Conservation (phyloP, 2,329 filamentous ascomycete species). For the Escovopsis sp. region DNA sequence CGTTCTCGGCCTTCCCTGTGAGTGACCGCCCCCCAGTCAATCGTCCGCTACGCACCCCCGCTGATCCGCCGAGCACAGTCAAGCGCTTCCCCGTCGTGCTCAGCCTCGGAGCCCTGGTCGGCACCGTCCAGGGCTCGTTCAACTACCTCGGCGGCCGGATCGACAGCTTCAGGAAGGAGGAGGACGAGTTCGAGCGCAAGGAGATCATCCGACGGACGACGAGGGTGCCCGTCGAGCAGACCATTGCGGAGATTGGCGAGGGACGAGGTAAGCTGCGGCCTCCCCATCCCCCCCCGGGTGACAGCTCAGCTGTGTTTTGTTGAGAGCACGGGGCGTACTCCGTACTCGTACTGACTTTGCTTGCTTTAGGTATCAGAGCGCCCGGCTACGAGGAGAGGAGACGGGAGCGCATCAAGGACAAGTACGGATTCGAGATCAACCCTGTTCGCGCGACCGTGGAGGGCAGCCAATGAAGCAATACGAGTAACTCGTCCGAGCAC, state of each 20-base stretch:
- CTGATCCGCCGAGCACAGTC: conserved; percentile 11
- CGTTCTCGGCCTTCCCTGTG: conserved; percentile 60
- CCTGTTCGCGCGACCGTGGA: conserved; percentile 41
- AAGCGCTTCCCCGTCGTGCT: conserved; percentile 53
- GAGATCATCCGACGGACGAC: conserved; percentile 59
- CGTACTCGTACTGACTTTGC: background rate
- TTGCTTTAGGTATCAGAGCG: conserved; percentile 54
- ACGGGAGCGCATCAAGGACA: conserved; percentile 66
- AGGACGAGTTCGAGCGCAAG: conserved; percentile 62
- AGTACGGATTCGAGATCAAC: conserved; percentile 75
- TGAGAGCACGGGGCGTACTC: no score
- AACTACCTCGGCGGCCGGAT: conserved; percentile 53
- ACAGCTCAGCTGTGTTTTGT: no score
- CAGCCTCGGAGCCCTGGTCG: conserved; percentile 46
- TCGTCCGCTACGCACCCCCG: background rate
- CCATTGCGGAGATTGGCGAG: conserved; percentile 68
- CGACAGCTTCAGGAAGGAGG: conserved; percentile 35
- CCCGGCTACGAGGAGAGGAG: conserved; percentile 77
- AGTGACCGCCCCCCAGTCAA: conserved; percentile 13
- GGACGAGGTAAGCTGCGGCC: conserved; percentile 54
- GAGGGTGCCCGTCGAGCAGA: conserved; percentile 63
- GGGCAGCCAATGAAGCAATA: conserved; percentile 21
- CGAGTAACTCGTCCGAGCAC: no score
- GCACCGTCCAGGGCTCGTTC: conserved; percentile 45
- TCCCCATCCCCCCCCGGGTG: background rate